phyloP scores from a whole-genome alignment of 306 rosid species.

The Parietaria judaica region DNA sequence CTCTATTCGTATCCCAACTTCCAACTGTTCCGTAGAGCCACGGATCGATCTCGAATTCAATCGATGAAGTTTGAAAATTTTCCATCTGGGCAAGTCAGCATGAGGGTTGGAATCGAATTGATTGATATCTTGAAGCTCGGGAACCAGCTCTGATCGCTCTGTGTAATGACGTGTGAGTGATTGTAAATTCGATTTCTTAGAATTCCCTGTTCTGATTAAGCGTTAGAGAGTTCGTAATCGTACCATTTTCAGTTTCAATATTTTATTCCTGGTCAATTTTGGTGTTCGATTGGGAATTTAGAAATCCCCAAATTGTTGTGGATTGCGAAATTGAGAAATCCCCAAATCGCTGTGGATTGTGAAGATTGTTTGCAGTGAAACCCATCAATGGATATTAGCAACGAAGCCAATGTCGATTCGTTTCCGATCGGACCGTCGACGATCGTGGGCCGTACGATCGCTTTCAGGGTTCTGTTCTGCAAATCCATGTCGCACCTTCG shows the following conservation, averaged over 20 bases:
- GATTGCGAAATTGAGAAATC: neutral
- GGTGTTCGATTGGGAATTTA: neutral
- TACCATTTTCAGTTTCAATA: no score
- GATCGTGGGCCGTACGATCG: constrained; percentile 68
- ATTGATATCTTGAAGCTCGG: no score
- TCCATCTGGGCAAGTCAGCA: no score
- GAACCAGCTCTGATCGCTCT: no score
- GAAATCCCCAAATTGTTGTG: constrained; percentile 1
- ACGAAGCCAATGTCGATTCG: constrained; percentile 74
- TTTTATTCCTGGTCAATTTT: neutral
- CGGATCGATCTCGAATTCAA: neutral
- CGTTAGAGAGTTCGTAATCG: no score
- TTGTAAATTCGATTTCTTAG: no score
- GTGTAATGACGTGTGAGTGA: no score
- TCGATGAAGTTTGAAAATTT: no score
- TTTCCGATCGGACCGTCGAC: constrained; percentile 88
- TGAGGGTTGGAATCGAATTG: no score
- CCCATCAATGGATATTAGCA: constrained; percentile 65
- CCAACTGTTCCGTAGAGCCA: neutral
- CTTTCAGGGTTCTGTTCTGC: constrained; percentile 73
- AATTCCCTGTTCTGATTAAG: no score
- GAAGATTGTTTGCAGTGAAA: neutral
- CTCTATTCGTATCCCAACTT: no score
- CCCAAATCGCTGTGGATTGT: neutral
- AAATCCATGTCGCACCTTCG: constrained; percentile 67